Percentiles rank a stretch among this genome's conserved stretches.
phyloP scores from a whole-genome alignment of 805 yeast genomes.

The Sugiyamaella chiloensis region DNA sequence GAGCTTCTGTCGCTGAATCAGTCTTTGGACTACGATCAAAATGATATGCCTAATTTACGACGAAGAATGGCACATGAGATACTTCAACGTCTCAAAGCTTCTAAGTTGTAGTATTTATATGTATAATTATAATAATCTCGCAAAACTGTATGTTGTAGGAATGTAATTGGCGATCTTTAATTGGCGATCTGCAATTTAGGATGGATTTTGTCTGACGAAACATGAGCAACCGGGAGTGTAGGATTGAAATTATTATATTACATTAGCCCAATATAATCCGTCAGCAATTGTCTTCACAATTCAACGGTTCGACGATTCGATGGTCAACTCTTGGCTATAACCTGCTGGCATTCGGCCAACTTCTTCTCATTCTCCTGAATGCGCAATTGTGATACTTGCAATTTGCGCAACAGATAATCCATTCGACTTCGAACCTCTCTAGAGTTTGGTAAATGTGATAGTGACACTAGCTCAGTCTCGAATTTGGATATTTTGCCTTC shows the following conservation, averaged over 20 bases:
- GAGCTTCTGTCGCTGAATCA: conserved; percentile 53
- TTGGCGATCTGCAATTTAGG: too few relatives aligned
- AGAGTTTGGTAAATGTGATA: conserved; percentile 47
- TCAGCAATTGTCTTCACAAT: too few relatives aligned
- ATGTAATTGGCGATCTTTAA: too few relatives aligned
- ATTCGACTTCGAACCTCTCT: conserved; percentile 60
- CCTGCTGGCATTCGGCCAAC: conserved; percentile 25
- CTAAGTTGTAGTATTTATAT: conserved; percentile 7
- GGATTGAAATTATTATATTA: too few relatives aligned
- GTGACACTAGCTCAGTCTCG: conserved; percentile 68
- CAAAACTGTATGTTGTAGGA: too few relatives aligned
- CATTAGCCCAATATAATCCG: too few relatives aligned
- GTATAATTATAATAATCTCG: neutral
- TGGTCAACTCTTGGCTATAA: conserved; percentile 10
- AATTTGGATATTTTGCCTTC: conserved; percentile 55
- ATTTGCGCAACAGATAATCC: conserved; percentile 63
- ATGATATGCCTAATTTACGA: conserved; percentile 67
- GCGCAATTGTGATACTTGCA: conserved; percentile 54
- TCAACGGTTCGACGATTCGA: too few relatives aligned
- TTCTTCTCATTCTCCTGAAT: conserved; percentile 46
- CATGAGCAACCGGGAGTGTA: too few relatives aligned
- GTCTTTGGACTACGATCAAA: conserved; percentile 54
- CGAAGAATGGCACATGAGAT: conserved; percentile 66
- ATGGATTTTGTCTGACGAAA: too few relatives aligned
- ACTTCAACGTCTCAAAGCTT: neutral